Evolutionary conservation across 495 filamentous ascomycete species (phyloP).

Genomic region (Symbiotaphrina buchneri): DNA sequence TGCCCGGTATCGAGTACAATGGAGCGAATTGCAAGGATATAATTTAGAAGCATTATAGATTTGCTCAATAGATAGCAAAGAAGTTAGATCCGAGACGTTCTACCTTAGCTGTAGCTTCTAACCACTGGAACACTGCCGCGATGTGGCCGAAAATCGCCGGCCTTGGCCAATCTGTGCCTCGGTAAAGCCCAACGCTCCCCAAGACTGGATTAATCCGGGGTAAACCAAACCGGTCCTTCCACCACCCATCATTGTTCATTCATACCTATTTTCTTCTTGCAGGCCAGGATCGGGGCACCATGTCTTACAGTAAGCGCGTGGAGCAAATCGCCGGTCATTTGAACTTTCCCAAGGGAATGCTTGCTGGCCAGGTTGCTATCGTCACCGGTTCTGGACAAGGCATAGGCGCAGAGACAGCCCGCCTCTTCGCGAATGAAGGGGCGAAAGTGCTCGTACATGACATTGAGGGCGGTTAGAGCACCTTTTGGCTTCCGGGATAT

Average conservation of each 20-base stretch:
- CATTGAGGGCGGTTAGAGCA: constrained; percentile 45
- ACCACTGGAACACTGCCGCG: too few relatives aligned
- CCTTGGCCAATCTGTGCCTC: too few relatives aligned
- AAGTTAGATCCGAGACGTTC: too few relatives aligned
- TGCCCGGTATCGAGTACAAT: not conserved
- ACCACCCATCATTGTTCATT: too few relatives aligned
- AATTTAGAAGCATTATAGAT: constrained; percentile 1
- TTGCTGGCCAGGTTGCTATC: constrained; percentile 63
- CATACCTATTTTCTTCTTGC: too few relatives aligned
- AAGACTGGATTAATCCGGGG: too few relatives aligned
- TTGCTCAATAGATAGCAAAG: too few relatives aligned
- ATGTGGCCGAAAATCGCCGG: too few relatives aligned
- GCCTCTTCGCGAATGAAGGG: constrained; percentile 67
- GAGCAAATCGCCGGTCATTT: constrained; percentile 52
- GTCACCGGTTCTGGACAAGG: constrained; percentile 77
- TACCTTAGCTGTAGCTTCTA: too few relatives aligned
- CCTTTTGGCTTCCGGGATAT: not conserved
- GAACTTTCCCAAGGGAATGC: constrained; percentile 56
- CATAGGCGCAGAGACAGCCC: constrained; percentile 65
- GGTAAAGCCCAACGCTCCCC: too few relatives aligned
- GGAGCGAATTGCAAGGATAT: not conserved
- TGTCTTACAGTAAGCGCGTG: constrained; percentile 33
- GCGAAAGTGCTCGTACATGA: constrained; percentile 66
- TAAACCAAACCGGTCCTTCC: too few relatives aligned
- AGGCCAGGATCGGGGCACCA: too few relatives aligned